Evolutionary conservation across 805 yeast species (phyloP), one percentile per base, ranked within the genome.

Genomic region (Candida glaebosa): DNA sequence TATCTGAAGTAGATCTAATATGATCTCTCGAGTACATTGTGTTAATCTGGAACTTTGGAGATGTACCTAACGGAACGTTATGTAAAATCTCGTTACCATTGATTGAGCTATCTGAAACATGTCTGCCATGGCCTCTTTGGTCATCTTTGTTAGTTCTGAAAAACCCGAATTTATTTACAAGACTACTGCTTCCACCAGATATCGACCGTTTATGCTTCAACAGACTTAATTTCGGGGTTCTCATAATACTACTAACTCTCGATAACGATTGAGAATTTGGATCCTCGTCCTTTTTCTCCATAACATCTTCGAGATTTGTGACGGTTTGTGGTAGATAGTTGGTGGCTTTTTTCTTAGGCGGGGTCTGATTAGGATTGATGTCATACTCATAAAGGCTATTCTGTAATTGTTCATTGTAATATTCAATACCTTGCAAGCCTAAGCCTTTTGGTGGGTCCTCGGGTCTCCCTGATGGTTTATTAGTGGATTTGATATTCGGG

Each of bases 1-100:
- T 65, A 40, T 74, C 79, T 2, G 78, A 71, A 1, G 67, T 56
- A 1, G 77, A 65, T 44, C 79, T 60, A 4, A 50, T 40, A 48
- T 75, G 79, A 16, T 31, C 44, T 25, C 30, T 19, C 16, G 18
- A 5, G 15, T 16, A 18, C 14, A 18, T 18, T 14, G 51, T 51
- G 24, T 56, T 47, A 12, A 44, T 15, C 15, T 38, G 49, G 16
- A 49, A 34, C n/a, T 65, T 61, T n/a, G 60, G 47, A 6, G 53
- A 41, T 14, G 45, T 42, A 2, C 78, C 75, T 25, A 75, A 49
- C 14, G 76, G 75, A 12, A 25, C 25, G 9, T 17, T 22, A 20
- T 35, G 38, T 1, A 67, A 65, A 8, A 67, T 63, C 10, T 60
- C 58, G 15, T 42, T 53, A 33, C 47, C 50, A 17, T 45, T 42